Evolutionary conservation across 257 asterid genomes (phyloP).

Genomic region (Marsdenia floribunda): DNA sequence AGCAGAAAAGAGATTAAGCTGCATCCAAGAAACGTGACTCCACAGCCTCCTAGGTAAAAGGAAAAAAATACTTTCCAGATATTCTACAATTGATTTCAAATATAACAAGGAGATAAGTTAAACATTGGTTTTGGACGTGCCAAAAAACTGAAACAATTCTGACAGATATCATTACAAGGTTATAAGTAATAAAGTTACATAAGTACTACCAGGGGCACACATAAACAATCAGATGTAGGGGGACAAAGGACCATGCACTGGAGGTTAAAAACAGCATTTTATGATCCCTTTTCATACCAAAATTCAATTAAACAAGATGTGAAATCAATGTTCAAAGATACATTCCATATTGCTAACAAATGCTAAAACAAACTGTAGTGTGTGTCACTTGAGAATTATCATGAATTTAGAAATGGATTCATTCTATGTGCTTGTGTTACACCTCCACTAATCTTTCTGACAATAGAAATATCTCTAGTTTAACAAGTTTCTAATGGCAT

Average conservation of each 20-base stretch:
- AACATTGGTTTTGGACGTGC: background rate
- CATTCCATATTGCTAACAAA: no score
- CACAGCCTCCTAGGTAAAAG: background rate
- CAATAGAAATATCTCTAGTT: background rate
- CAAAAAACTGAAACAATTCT: background rate
- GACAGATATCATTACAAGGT: background rate
- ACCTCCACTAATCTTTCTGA: background rate
- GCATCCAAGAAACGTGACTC: background rate
- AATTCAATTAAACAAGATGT: background rate
- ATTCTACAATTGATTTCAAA: background rate
- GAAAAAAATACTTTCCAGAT: background rate
- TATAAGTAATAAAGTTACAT: background rate
- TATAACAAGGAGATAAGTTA: background rate
- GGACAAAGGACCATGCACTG: background rate
- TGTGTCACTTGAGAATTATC: background rate
- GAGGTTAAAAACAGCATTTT: background rate
- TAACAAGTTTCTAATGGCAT: background rate
- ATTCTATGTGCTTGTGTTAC: background rate
- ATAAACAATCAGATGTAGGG: background rate
- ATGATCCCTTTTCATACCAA: background rate
- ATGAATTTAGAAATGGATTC: background rate
- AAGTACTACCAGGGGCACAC: background rate
- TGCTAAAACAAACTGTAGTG: no score
- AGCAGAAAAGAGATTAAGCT: background rate
- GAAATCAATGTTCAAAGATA: conserved; percentile 1